Evolutionary conservation across 306 rosid species (phyloP).

Genomic region (Lathyrus sativus): DNA sequence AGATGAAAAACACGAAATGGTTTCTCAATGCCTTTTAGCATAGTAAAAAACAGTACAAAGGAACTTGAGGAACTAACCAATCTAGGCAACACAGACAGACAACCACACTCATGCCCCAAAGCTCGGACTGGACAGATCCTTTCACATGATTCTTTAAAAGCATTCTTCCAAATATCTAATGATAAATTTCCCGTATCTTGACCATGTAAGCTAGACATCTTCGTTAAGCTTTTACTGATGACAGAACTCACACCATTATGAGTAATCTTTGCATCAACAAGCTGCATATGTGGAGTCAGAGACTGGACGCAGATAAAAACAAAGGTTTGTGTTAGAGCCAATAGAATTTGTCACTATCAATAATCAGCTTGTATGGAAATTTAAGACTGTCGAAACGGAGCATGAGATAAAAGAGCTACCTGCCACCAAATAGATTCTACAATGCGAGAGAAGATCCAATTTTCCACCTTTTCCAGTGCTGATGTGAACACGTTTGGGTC

Average conservation of each 20-base stretch:
- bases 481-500: constrained; percentile 57
- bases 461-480: constrained; percentile 83
- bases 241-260: constrained; percentile 43
- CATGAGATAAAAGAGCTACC: constrained; percentile 47
- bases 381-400: constrained; percentile 11
- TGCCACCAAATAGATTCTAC: constrained; percentile 99
- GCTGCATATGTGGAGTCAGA: constrained; percentile 92
- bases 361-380: constrained; percentile 9
- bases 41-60: neutral
- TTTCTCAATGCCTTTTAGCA: neutral
- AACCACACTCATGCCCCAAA: constrained; percentile 97
- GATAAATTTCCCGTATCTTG: constrained; percentile 73
- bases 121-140: constrained; percentile 94
- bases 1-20: constrained; percentile 5
- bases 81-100: constrained; percentile 81
- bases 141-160: constrained; percentile 81
- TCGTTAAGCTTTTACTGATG: constrained; percentile 48
- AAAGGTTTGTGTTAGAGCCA: constrained; percentile 36
- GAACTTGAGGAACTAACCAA: constrained; percentile 59
- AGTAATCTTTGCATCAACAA: constrained; percentile 49
- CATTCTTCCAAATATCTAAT: constrained; percentile 85
- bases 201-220: constrained; percentile 55
- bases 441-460: constrained; percentile 92
- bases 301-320: constrained; percentile 55
- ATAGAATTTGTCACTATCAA: constrained; percentile 14